Conservation (phyloP, 805 yeast genomes). For the Zygoascus flipseniorum region DNA sequence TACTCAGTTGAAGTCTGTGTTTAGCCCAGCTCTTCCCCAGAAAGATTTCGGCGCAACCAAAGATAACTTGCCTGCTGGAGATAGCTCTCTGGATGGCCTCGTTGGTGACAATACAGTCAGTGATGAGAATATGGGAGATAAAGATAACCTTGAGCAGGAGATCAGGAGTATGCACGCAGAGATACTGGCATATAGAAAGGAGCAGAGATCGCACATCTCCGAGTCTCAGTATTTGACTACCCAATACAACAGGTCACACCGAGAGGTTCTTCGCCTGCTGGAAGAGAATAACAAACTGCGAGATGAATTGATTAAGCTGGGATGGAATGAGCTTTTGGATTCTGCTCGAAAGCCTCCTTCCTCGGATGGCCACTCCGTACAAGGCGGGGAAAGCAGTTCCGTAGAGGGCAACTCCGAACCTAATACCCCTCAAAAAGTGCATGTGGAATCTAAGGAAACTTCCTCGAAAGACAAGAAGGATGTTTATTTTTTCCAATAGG, state of each 20-base stretch:
- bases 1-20: background rate
- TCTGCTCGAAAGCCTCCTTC: background rate
- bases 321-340: background rate
- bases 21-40: background rate
- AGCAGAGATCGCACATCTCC: constrained; percentile 11
- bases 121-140: background rate
- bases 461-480: background rate
- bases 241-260: constrained; percentile 13
- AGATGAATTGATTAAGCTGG: background rate
- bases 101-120: background rate
- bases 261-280: constrained; percentile 6
- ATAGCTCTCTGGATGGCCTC: background rate
- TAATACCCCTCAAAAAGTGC: background rate
- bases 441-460: too few species aligned
- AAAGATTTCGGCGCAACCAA: background rate
- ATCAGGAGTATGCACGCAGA: constrained; percentile 3
- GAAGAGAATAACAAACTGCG: background rate
- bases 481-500: background rate
- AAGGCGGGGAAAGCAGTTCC: background rate
- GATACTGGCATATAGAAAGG: constrained; percentile 7
- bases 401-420: background rate
- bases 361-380: background rate
- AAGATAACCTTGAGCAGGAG: background rate
- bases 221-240: constrained; percentile 16
- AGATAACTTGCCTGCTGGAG: background rate